Percentiles rank a stretch among this genome's conserved stretches.
These are phyloP conservation scores for Solanum chiquidenum DNA, from an alignment of 257 asterid species.

Conservation along the genomic window DNA sequence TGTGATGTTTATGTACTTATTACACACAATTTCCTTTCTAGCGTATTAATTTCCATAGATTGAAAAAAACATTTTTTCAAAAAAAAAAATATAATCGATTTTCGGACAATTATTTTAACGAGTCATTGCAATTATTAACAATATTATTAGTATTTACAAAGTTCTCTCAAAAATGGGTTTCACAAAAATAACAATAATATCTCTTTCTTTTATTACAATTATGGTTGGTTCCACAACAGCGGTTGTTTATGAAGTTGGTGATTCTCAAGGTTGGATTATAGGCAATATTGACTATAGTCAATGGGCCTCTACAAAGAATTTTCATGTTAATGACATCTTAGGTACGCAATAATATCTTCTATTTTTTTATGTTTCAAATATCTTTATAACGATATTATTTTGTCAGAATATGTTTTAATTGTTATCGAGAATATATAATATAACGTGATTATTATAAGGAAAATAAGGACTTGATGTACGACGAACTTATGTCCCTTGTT, in stretches of 20 bases:
- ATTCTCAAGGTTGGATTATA: neutral
- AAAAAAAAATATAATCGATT: no score
- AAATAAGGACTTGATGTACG: neutral
- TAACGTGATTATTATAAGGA: neutral
- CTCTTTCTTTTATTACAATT: neutral
- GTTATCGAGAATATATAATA: neutral
- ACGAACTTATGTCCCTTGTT: neutral
- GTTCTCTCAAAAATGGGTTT: neutral
- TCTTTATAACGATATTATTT: neutral
- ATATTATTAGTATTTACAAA: neutral
- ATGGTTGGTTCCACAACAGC: neutral
- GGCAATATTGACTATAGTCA: neutral
- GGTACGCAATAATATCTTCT: neutral
- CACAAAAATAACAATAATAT: neutral
- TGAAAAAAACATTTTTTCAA: no score
- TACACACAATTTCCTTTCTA: neutral
- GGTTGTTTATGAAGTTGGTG: neutral
- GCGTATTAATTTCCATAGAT: no score
- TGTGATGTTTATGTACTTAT: neutral
- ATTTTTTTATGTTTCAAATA: neutral
- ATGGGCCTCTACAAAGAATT: neutral
- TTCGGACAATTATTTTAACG: no score
- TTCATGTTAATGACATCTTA: neutral
- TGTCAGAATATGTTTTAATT: neutral
- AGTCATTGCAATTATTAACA: no score